Base-by-base conservation (phyloP, 164 flowering plant species). In the Amborella trichopoda region DNA sequence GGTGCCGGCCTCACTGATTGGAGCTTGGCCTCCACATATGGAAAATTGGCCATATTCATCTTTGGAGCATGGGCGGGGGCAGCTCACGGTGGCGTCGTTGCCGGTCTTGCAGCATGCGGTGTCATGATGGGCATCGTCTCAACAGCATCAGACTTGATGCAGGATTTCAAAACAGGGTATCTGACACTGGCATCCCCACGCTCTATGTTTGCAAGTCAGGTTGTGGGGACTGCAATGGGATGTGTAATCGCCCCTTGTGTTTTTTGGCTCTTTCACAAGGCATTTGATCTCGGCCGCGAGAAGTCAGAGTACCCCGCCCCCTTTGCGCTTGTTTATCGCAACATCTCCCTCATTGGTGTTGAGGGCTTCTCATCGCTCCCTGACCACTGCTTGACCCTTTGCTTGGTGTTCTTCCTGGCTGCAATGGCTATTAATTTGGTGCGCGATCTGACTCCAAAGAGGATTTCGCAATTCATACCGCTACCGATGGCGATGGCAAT, bases 401-500 rank as follows among this genome's bases (percentile, higher is more conserved):
- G 78, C 48, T 59, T 47, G 24, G 57, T 48, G 5, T 73, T 73
- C 62, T 76, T 76, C 20, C 42, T 46, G 0, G 66, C 28, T 0
- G 81, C 81, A n/a, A 47, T 72, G 30, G 47, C 60, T 17, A 56
- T 76, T 47, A 70, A 76, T 42, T 44, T 28, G 1, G 40, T 70
- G 48, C 19, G n/a, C 40, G 75, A 70, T 22, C 3, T 22, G 1
- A 46, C 50, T 2, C 68, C 71, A 23, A 62, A 56, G 39, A 68
- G 56, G 32, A 45, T 40, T 44, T 55, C 71, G 0, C 56, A 48
- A 49, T 76, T 41, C 28, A 72, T 76, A 33, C 77, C 77, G 17
- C 53, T 72, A 6, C 81, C 81, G n/a, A 72, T 75, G 77, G 77
- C 77, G 10, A 70, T 75, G 81, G 81, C 81, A 3, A 75, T 75